These are phyloP conservation scores for Ogataea trehalophila DNA, from an alignment of 805 yeast genomes.

Conservation along the genomic window DNA sequence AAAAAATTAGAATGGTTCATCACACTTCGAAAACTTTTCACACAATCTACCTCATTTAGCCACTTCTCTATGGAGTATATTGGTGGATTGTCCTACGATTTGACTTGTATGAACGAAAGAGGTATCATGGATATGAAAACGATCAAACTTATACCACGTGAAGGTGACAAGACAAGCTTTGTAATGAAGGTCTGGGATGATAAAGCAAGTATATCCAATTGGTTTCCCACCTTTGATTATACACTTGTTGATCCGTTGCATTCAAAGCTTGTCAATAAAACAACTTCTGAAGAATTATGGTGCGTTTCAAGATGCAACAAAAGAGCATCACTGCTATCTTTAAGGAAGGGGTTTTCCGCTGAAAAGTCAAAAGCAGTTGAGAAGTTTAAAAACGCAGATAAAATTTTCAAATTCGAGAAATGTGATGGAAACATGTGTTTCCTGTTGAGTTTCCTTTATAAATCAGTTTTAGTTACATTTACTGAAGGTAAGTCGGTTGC, in stretches of 20 bases:
- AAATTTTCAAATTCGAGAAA: slow-evolving; percentile 10
- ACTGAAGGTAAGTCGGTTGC: not conserved
- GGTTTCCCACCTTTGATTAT: slow-evolving; percentile 27
- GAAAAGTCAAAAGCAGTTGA: slow-evolving; percentile 13
- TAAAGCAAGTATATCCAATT: slow-evolving; percentile 13
- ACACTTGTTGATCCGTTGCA: slow-evolving; percentile 13
- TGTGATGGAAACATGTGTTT: slow-evolving; percentile 6
- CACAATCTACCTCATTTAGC: slow-evolving; percentile 17
- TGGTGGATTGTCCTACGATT: slow-evolving; percentile 8
- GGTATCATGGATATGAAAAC: slow-evolving; percentile 23
- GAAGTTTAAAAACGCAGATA: slow-evolving; percentile 10
- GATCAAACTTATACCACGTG: slow-evolving; percentile 11
- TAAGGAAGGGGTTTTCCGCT: slow-evolving; percentile 23
- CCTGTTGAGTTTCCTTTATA: slow-evolving; percentile 10
- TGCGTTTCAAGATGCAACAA: slow-evolving; percentile 22
- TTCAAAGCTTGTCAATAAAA: slow-evolving; percentile 14
- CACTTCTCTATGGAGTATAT: slow-evolving; percentile 23
- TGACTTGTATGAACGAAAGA: slow-evolving; percentile 22
- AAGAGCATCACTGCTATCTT: slow-evolving; percentile 21
- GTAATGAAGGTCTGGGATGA: slow-evolving; percentile 18
- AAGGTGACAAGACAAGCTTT: slow-evolving; percentile 9
- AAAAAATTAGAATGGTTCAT: slow-evolving; percentile 15
- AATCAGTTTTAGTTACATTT: slow-evolving; percentile 10
- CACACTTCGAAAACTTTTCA: slow-evolving; percentile 16
- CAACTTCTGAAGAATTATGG: slow-evolving; percentile 28